Base-by-base conservation (phyloP, 139 green algal species). In the Volvox africanus region DNA sequence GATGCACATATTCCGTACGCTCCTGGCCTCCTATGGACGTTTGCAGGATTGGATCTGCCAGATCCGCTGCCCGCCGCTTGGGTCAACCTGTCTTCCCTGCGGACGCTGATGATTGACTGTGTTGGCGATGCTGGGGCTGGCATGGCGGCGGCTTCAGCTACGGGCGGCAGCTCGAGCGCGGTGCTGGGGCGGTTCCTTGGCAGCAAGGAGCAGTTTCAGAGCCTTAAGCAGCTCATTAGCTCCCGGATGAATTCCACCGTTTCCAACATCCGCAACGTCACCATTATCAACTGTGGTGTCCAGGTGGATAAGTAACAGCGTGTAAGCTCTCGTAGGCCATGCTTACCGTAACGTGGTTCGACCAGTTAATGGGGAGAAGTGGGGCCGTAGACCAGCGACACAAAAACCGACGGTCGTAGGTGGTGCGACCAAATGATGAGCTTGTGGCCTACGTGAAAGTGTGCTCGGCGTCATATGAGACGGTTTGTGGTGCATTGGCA, bases 261-360 rank as follows among this genome's bases (percentile, higher is more conserved):
- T 13, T 21, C 22, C 14, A 79, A 35, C 30, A 30, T 91, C 12
- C 33, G 32, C 22, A 65, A 36, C 22, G 22, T 91, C 32, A 79
- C 24, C 55, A 50, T 91, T 28, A 1, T 91, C 33, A 86, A 86
- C 22, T 91, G 87, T 55, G 87, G 87, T 14, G 61, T 90, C 28
- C n/a, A 44, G 86, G 73, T 90, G 86, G 12, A 9, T 5, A 9
- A 55, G 44, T 5, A 55, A 55, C 44, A 5, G 44, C 44, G 44
- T 55, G 44, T 55, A 9, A 9, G 44, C 44, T 55, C 44, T 55
- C 44, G 44, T 55, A 55, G 44, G 9, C 44, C 44, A 55, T 55
- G 44, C 44, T 55, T 55, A 55, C 44, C 44, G 5, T 5, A 55
- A 55, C 5, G 44, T 5, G 9, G 5, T 55, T 55, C 9, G 44